These are phyloP conservation scores for Mortierella sp. DNA, from an alignment of 371 early-diverging fungal species.

Conservation along the genomic window DNA sequence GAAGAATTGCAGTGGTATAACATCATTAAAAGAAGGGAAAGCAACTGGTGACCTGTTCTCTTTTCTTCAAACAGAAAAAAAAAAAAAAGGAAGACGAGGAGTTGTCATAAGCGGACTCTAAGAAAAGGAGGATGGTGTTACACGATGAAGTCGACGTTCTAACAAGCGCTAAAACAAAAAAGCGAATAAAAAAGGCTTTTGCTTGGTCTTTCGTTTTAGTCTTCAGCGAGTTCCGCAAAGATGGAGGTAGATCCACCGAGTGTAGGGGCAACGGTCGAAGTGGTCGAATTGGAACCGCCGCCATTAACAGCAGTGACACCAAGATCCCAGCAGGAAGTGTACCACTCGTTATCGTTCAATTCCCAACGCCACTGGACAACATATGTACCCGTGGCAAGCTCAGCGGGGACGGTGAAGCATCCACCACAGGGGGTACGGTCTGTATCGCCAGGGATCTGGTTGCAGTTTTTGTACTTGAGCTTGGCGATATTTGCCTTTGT, in stretches of 20 bases:
- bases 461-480: constrained; percentile 39
- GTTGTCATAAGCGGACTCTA: too few species aligned
- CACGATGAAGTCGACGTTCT: too few species aligned
- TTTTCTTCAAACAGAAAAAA: too few species aligned
- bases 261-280: constrained; percentile 3
- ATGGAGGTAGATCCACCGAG: constrained; percentile 24
- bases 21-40: too few species aligned
- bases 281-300: not conserved
- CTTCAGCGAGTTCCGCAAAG: constrained; percentile 31
- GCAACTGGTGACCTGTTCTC: too few species aligned
- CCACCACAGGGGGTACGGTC: constrained; percentile 47
- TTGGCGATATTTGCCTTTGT: constrained; percentile 21
- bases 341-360: constrained; percentile 33
- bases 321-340: constrained; percentile 54
- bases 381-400: constrained; percentile 25
- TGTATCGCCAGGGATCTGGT: constrained; percentile 2
- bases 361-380: constrained; percentile 51
- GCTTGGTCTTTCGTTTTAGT: not conserved
- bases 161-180: not conserved
- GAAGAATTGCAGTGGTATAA: too few species aligned
- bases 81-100: not conserved
- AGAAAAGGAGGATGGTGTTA: too few species aligned
- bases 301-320: constrained; percentile 21
- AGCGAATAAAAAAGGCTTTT: too few species aligned
- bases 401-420: constrained; percentile 27